Evolutionary conservation across 225 moss, liverwort and hornwort species (phyloP).

Genomic region (Marchantia paleacea): DNA sequence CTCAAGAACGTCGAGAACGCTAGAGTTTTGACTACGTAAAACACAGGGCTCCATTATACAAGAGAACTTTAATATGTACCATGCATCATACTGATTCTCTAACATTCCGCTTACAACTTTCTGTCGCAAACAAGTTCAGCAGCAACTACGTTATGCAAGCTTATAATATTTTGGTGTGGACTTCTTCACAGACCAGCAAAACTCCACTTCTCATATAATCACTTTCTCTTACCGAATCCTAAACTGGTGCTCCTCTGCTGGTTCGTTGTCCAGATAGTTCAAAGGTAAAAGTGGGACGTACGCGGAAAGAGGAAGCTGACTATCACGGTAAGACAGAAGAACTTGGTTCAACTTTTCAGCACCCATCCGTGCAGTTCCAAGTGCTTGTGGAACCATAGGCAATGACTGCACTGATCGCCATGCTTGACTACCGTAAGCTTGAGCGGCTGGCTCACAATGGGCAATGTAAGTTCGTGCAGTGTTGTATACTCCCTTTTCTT

Average conservation of each 20-base stretch:
- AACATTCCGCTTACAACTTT: not conserved
- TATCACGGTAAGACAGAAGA: constrained; percentile 49
- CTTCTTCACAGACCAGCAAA: no score
- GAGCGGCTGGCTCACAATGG: constrained; percentile 73
- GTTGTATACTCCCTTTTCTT: constrained; percentile 59
- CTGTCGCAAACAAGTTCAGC: not conserved
- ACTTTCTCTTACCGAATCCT: not conserved
- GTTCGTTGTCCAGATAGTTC: constrained; percentile 46
- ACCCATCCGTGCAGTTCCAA: constrained; percentile 64
- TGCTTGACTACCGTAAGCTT: constrained; percentile 50
- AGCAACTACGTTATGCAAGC: not conserved
- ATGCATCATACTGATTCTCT: not conserved
- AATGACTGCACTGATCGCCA: constrained; percentile 60
- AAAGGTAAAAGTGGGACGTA: constrained; percentile 77
- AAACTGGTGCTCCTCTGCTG: constrained; percentile 1
- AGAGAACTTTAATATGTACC: not conserved
- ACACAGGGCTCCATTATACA: not conserved
- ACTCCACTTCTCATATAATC: not conserved
- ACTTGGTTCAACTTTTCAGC: constrained; percentile 68
- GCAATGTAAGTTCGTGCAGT: constrained; percentile 62
- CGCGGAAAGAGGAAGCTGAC: constrained; percentile 52
- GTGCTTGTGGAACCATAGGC: constrained; percentile 67
- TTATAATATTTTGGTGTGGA: not conserved
- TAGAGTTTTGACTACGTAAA: not conserved
- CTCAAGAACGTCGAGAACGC: not conserved